A percentile compares a stretch with the other conserved stretches of the same genome.
Evolutionary conservation across 805 yeast genomes (phyloP).

Genomic region (Hanseniaspora mollemarum): DNA sequence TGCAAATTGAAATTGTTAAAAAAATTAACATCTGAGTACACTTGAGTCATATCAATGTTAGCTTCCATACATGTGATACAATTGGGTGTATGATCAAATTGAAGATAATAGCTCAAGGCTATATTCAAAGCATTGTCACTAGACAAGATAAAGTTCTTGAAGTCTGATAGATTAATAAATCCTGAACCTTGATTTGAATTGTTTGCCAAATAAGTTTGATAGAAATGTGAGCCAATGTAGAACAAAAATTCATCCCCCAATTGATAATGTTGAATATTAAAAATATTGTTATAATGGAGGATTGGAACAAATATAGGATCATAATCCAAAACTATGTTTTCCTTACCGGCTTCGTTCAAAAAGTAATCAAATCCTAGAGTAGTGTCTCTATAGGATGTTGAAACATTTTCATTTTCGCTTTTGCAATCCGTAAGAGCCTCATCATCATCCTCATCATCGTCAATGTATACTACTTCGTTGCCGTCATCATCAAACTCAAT

Average conservation of each 20-base stretch:
- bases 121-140: constrained; percentile 6
- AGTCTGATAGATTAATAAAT: neutral
- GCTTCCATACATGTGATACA: neutral
- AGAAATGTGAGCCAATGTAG: constrained; percentile 11
- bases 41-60: neutral
- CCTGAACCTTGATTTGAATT: neutral
- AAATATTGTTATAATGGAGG: constrained; percentile 11
- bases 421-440: neutral
- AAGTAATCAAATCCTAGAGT: neutral
- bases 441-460: neutral
- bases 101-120: constrained; percentile 12
- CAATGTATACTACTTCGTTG: constrained; percentile 1
- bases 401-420: neutral
- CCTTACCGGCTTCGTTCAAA: neutral
- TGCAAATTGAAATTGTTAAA: neutral
- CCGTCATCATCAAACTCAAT: constrained; percentile 5
- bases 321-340: neutral
- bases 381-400: neutral
- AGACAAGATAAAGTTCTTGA: constrained; percentile 1
- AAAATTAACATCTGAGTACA: neutral
- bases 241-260: constrained; percentile 14
- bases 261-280: constrained; percentile 5
- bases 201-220: constrained; percentile 7
- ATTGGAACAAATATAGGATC: constrained; percentile 10
- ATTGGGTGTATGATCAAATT: constrained; percentile 7